Base-by-base conservation (phyloP, 208 protist species). In the Wallacemonas sp. region DNA sequence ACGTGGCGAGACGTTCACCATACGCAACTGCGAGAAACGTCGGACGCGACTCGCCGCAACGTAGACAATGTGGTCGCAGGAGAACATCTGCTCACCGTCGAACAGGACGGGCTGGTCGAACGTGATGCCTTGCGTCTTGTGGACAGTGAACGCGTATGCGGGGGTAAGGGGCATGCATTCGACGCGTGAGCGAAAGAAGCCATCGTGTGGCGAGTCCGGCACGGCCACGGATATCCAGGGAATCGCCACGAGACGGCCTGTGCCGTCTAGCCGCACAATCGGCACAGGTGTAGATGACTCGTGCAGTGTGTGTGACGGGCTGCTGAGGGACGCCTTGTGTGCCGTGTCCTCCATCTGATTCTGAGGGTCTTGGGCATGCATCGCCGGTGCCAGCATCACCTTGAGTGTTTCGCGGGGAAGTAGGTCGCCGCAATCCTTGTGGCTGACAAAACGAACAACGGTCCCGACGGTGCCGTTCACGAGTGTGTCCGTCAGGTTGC, bases 101-200 rank as follows among this genome's bases (percentile, higher is more conserved):
- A 97, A 89, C 29, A 94, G 66, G 8, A 97, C 64, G 8, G 80
- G 41, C 47, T 78, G 65, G 44, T 87, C 64, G 27, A 97, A 75
- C 1, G 89, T 95, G 19, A 97, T 36, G 24, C 92, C 92, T 67
- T 97, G 92, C 2, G 89, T 72, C 58, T 95, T 95, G 78, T 97
- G 92, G 29, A 97, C 90, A 0, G 92, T 97, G 46, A 95, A 97
- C 1, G 92, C 92, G 67, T 95, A 97, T 0, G 88, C 92, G 0
- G 85, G 92, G 0, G 69, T 82, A 26, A 97, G 77, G 1, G 92
- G 92, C 58, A 97, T 79, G 38, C 74, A 82, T 17, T 78, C 65
- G 1, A 85, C 74, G 19, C 76, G 73, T 1, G 74, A 54, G 3
- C 30, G 27, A 48, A 81, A 85, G 61, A 84, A 87, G 26, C 73